Percentiles rank a stretch among this genome's conserved stretches.
phyloP scores from a whole-genome alignment of 139 green algal species.

The Micractinium sp. region DNA sequence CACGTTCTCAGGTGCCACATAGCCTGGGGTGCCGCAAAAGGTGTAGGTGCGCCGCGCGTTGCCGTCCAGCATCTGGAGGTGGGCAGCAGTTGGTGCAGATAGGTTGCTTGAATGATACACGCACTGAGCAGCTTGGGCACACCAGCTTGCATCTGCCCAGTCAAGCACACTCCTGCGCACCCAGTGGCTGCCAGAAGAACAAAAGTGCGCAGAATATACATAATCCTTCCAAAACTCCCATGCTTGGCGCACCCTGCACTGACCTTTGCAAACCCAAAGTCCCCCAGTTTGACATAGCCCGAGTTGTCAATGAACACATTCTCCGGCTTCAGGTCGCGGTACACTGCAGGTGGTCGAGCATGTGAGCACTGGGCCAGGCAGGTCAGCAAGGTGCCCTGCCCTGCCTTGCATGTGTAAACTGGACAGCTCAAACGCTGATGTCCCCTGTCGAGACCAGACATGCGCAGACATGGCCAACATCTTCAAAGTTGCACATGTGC shows the following conservation, averaged over 20 bases:
- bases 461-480: too few relatives aligned
- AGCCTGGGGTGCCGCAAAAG: slow-evolving; percentile 97
- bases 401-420: too few relatives aligned
- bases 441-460: too few relatives aligned
- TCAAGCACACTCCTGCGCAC: neutral
- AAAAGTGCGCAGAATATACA: neutral
- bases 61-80: slow-evolving; percentile 73
- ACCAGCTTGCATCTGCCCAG: neutral
- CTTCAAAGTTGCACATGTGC: too few relatives aligned
- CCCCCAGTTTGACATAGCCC: slow-evolving; percentile 93
- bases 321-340: slow-evolving; percentile 97
- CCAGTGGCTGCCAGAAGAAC: neutral
- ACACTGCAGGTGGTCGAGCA: slow-evolving; percentile 59
- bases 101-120: too few relatives aligned
- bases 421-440: too few relatives aligned
- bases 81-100: neutral
- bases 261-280: slow-evolving; percentile 98
- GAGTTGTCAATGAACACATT: slow-evolving; percentile 95
- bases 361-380: neutral
- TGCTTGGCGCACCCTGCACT: neutral
- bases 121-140: too few relatives aligned
- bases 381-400: too few relatives aligned
- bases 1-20: slow-evolving; percentile 97
- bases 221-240: neutral
- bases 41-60: slow-evolving; percentile 89